These are phyloP conservation scores for Grosmannia penicillata DNA, from an alignment of 2,329 filamentous ascomycete species.

Conservation along the genomic window DNA sequence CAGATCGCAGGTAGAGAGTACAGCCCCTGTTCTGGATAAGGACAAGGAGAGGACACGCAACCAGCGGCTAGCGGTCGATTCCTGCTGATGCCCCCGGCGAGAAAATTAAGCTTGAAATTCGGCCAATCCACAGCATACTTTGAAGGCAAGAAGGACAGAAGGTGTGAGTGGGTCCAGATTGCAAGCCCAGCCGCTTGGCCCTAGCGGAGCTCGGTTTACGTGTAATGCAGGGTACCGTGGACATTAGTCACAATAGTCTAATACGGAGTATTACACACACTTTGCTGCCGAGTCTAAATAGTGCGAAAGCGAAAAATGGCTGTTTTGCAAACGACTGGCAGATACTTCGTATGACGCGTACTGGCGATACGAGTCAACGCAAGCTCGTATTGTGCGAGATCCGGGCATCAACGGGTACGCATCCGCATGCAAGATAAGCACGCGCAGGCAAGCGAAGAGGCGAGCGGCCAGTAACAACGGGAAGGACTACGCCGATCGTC, in stretches of 20 bases:
- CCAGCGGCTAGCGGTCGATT: conserved; percentile 3
- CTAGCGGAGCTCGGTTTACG: not conserved
- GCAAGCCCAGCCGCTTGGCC: not conserved
- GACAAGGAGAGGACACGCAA: not conserved
- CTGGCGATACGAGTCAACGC: no score
- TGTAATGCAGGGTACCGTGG: not conserved
- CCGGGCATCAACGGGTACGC: no score
- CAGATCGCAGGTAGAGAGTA: no score
- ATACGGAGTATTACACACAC: no score
- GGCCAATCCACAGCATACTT: conserved; percentile 12
- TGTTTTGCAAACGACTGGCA: not conserved
- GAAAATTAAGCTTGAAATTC: conserved; percentile 14
- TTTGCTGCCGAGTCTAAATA: no score
- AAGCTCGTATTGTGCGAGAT: no score
- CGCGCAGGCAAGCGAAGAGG: no score
- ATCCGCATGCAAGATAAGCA: no score
- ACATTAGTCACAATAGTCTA: conserved; percentile 1
- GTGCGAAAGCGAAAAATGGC: no score
- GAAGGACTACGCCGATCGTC: no score
- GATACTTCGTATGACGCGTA: not conserved
- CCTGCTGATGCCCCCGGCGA: conserved; percentile 1
- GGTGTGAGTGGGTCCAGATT: not conserved
- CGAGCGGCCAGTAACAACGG: no score
- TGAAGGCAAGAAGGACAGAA: not conserved
- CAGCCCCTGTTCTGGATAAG: not conserved